These are phyloP conservation scores for Cercospora berteroae DNA, from an alignment of 2,329 filamentous ascomycete genomes.

Conservation along the genomic window DNA sequence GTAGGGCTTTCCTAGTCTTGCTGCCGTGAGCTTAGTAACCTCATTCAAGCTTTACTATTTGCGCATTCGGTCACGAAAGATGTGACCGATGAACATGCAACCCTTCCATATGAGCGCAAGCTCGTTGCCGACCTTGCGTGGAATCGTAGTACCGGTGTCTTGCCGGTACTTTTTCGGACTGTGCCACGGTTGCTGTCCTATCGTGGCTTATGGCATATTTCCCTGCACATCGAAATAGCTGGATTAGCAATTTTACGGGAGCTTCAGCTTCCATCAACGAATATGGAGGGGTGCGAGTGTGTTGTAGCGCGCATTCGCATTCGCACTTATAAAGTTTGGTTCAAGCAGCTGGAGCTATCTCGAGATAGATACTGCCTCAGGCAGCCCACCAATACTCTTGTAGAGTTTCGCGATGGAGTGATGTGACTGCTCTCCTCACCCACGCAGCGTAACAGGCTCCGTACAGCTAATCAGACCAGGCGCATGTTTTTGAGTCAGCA, in stretches of 20 bases:
- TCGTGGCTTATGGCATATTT: no score
- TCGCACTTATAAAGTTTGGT: neutral
- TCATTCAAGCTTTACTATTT: neutral
- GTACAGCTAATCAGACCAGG: neutral
- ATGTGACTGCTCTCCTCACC: neutral
- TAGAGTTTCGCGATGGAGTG: neutral
- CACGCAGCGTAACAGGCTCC: neutral
- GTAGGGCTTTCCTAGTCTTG: neutral
- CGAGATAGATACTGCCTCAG: neutral
- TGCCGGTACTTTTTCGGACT: no score
- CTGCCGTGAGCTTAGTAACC: neutral
- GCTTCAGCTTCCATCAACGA: neutral
- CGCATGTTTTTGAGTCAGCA: neutral
- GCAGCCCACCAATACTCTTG: neutral
- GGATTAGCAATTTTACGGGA: no score
- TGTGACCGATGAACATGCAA: neutral
- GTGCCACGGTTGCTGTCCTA: no score
- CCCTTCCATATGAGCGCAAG: neutral
- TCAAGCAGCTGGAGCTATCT: neutral
- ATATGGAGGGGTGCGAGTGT: neutral
- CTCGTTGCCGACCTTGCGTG: no score
- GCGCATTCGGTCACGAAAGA: neutral
- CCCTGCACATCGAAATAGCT: no score
- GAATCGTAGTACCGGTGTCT: no score
- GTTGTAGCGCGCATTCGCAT: neutral